Evolutionary conservation across 495 filamentous ascomycete genomes (phyloP).

Genomic region (Glutinoglossum americanum): DNA sequence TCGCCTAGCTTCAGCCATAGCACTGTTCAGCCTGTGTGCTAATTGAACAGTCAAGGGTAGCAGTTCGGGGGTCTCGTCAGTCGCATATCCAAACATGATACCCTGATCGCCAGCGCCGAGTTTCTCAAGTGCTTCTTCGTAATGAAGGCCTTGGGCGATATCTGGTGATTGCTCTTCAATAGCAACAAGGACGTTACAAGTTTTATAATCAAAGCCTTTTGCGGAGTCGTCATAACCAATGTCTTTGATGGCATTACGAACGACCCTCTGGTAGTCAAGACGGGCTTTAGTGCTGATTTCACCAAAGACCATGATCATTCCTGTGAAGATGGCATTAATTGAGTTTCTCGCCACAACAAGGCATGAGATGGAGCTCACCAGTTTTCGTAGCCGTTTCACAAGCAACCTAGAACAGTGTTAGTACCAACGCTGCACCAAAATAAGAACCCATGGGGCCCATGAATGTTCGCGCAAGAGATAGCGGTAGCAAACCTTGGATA

Average conservation of each 20-base stretch:
- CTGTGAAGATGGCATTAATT: constrained; percentile 13
- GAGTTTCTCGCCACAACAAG: background rate
- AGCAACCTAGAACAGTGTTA: constrained; percentile 32
- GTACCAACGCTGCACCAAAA: background rate
- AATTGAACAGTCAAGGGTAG: constrained; percentile 83
- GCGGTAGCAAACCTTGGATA: constrained; percentile 51
- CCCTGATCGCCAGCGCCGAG: constrained; percentile 98
- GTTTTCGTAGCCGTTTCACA: constrained; percentile 99
- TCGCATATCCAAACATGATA: constrained; percentile 99
- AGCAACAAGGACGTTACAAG: constrained; percentile 91
- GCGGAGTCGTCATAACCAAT: constrained; percentile 92
- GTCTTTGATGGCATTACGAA: constrained; percentile 88
- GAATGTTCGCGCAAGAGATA: background rate
- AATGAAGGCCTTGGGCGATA: constrained; percentile 95
- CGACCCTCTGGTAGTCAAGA: constrained; percentile 94
- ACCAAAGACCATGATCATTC: constrained; percentile 98
- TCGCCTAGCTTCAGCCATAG: constrained; percentile 71
- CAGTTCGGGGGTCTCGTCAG: constrained; percentile 94
- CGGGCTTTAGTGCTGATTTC: constrained; percentile 94
- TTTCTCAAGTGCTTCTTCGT: constrained; percentile 89
- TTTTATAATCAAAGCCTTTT: constrained; percentile 99
- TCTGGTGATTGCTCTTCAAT: constrained; percentile 99
- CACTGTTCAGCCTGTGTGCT: constrained; percentile 86
- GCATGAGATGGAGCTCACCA: constrained; percentile 22
- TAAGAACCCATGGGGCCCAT: background rate